Conservation (phyloP, 75 land plant species). For the Selaginella tamariscina region DNA sequence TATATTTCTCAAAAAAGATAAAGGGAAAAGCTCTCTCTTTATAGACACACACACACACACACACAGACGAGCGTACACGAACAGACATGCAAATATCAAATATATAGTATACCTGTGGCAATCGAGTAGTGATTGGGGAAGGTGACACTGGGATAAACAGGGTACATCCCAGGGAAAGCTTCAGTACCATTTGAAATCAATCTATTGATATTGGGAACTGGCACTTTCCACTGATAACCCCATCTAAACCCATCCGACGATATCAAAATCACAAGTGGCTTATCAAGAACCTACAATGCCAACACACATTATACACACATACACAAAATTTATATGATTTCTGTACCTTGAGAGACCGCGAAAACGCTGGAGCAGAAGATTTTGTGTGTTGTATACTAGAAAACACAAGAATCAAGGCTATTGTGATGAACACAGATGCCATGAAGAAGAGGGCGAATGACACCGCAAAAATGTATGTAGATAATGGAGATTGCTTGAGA, state of each 20-base stretch:
- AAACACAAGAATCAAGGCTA: too few relatives aligned
- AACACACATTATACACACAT: too few relatives aligned
- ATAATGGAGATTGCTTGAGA: too few relatives aligned
- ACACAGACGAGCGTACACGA: too few relatives aligned
- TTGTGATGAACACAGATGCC: too few relatives aligned
- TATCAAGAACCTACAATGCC: constrained; percentile 33
- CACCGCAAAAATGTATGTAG: too few relatives aligned
- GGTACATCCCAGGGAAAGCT: constrained; percentile 67
- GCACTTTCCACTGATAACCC: constrained; percentile 72
- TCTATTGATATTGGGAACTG: constrained; percentile 54
- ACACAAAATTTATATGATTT: too few relatives aligned
- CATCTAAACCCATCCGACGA: constrained; percentile 88
- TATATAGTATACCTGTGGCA: constrained; percentile 42
- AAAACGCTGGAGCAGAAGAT: background rate
- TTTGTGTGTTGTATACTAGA: background rate
- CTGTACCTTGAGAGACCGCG: constrained; percentile 39
- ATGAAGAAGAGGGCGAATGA: too few relatives aligned
- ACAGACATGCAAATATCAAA: too few relatives aligned
- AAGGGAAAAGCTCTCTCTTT: background rate
- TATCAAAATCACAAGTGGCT: constrained; percentile 55
- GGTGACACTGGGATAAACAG: constrained; percentile 85
- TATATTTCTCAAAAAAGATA: background rate
- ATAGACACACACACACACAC: too few relatives aligned
- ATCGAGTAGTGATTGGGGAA: constrained; percentile 97
- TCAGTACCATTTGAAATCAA: constrained; percentile 64